phyloP scores from a whole-genome alignment of 306 rosid species.

The Lathyrus tuberosus region DNA sequence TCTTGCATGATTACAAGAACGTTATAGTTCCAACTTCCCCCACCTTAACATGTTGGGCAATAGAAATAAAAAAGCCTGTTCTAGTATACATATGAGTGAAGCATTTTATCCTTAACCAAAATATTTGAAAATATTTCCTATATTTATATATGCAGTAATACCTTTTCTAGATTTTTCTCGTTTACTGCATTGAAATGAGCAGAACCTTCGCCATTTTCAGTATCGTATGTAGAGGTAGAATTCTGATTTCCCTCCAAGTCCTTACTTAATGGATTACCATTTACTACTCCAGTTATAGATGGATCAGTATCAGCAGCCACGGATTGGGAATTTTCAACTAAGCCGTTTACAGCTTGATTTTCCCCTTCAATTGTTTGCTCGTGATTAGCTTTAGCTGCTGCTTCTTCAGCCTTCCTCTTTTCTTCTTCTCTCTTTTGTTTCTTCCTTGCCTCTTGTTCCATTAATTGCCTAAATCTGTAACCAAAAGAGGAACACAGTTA shows the following conservation, averaged over 20 bases:
- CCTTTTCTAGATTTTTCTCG: conserved; percentile 51
- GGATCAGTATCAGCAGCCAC: conserved; percentile 41
- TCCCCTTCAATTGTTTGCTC: conserved; percentile 46
- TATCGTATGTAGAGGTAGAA: conserved; percentile 41
- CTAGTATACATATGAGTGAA: conserved; percentile 1
- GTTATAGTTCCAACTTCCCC: not conserved
- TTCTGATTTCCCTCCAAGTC: conserved; percentile 51
- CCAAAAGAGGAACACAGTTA: conserved; percentile 17
- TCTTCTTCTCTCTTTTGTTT: conserved; percentile 77
- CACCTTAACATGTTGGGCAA: conserved; percentile 11
- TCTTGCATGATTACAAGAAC: conserved; percentile 9
- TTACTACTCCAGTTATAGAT: conserved; percentile 55
- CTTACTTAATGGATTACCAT: conserved; percentile 55
- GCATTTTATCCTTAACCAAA: not conserved
- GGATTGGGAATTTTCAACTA: conserved; percentile 44
- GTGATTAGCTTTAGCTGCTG: conserved; percentile 48
- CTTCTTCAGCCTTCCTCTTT: conserved; percentile 63
- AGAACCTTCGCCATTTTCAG: conserved; percentile 48
- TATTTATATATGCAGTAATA: conserved; percentile 33
- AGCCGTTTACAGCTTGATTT: conserved; percentile 47
- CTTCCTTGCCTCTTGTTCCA: conserved; percentile 80
- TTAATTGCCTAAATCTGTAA: conserved; percentile 78
- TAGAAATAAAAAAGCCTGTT: conserved; percentile 21
- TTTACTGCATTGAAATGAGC: conserved; percentile 41
- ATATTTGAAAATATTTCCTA: conserved; percentile 11